Evolutionary conservation across 2,329 filamentous ascomycete species (phyloP), one percentile per base, ranked within the genome.

Genomic region (Orbilia javanica): DNA sequence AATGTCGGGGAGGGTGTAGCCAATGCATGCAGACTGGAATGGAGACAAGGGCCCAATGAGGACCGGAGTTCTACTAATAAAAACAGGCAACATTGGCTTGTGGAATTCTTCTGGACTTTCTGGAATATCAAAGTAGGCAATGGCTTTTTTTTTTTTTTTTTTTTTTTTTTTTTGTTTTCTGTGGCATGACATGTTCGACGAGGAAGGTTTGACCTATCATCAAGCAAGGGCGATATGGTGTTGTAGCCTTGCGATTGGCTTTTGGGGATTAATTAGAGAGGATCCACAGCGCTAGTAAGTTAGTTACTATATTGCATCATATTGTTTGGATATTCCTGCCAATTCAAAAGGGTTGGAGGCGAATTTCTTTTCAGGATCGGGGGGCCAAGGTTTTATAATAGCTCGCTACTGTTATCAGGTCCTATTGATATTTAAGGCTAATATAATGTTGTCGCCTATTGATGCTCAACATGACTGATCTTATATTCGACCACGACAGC

Each of bases 401-500:
- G 39, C 10, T 34, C 5, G 5, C 31, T 4, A 18, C 13, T 44
- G 20, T n/a, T 2, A 8, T n/a, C 42, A 44, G 42, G 42, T 4
- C 42, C 15, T 18, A 10, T 44, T 44, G n/a, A 20, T 44, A n/a
- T 44, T 6, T 4, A 44, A 44, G 15, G 20, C 20, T 4, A 20
- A 44, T 44, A 20, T 4, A 20, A 44, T 44, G 46, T 20, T 18
- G 22, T 53, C 22, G 50, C 8, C 50, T 57, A 57, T 15, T 69
- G 34, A n/a, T 42, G 22, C 29, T 79, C 62, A 42, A 86, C 84
- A 72, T 85, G 83, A 68, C 84, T 86, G 79, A 86, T 85, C 79
- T 85, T 85, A 80, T 85, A 86, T 80, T 86, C 85, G 20, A 86
- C 84, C 4, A 63, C 27, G 20, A 77, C 73, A 15, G 18, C 52